Conservation (phyloP, 768 basidiomycete species). For the Leccinum disarticulatum region DNA sequence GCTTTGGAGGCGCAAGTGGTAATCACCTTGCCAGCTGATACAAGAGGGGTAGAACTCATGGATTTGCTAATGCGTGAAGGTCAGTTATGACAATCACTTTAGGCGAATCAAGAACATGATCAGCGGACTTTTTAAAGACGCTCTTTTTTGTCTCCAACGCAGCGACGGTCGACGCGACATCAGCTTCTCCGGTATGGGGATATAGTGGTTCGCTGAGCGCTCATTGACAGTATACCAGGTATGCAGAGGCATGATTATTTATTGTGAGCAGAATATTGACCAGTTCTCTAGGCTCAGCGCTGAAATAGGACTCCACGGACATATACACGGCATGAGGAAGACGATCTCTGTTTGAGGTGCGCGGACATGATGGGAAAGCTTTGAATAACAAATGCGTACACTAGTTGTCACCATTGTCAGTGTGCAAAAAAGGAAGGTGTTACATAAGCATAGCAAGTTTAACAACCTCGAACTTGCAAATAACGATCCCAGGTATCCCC, state of each 20-base stretch:
- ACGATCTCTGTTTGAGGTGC: constrained; percentile 70
- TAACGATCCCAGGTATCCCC: too few relatives aligned
- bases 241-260: constrained; percentile 9
- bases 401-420: not conserved
- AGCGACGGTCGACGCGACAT: constrained; percentile 43
- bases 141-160: constrained; percentile 82
- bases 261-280: not conserved
- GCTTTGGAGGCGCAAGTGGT: constrained; percentile 77
- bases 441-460: too few relatives aligned
- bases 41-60: constrained; percentile 30
- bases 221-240: constrained; percentile 41
- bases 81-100: constrained; percentile 1
- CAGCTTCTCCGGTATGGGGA: constrained; percentile 47
- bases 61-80: constrained; percentile 48
- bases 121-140: constrained; percentile 64
- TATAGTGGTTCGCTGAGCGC: constrained; percentile 40
- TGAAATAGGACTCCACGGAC: constrained; percentile 55
- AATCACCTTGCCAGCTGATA: constrained; percentile 52
- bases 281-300: constrained; percentile 10
- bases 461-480: too few relatives aligned
- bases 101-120: not conserved
- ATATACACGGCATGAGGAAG: constrained; percentile 51
- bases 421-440: too few relatives aligned
- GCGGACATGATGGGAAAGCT: constrained; percentile 18
- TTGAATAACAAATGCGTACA: constrained; percentile 2